Base-by-base conservation (phyloP, 108 stramenopile genomes). In the Stephanodiscus minutulus region DNA sequence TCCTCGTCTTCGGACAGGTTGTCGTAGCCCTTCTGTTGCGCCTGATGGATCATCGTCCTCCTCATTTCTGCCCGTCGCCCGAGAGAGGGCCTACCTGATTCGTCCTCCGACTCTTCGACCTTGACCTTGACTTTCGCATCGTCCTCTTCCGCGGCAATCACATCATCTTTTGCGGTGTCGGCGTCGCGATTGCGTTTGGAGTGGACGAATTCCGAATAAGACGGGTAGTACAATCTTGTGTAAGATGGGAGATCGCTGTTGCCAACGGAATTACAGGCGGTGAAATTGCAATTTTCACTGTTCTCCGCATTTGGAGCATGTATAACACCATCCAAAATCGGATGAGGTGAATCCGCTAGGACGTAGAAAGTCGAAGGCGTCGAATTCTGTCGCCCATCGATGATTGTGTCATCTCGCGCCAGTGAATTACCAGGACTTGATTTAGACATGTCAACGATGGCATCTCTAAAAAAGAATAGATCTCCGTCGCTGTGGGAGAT, bases 1-100 rank as follows among this genome's bases (percentile, higher is more conserved):
- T 4, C 72, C 5, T 55, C 64, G 57, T 63, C 73, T 12, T 68
- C 48, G 1, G 71, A 50, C 5, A 49, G 50, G 35, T 77, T 43
- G 24, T 73, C 70, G 25, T 65, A 57, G 15, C 37, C 21, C 39
- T 75, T 53, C 46, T 33, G 39, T 64, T 39, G 3, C 52, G 31
- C 36, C 53, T 21, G 54, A 18, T 44, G 65, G 21, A 39, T 76
- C 76, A 28, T 67, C 74, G 25, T 80, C 73, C 12, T 74, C 68
- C 43, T 75, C 77, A 24, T 72, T 68, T 22, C 52, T 31, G 1
- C 65, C 67, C 15, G 39, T 9, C 39, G 39, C 3, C 39, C 39
- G 39, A 39, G 39, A 39, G 5, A 4, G 7, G 39, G 39, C 39
- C 39, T 35, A 35, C 3, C 35, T 3, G 35, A 5, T 28, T 57